phyloP scores from a whole-genome alignment of 352 stramenopile genomes.

The Pseudoperonospora humuli region DNA sequence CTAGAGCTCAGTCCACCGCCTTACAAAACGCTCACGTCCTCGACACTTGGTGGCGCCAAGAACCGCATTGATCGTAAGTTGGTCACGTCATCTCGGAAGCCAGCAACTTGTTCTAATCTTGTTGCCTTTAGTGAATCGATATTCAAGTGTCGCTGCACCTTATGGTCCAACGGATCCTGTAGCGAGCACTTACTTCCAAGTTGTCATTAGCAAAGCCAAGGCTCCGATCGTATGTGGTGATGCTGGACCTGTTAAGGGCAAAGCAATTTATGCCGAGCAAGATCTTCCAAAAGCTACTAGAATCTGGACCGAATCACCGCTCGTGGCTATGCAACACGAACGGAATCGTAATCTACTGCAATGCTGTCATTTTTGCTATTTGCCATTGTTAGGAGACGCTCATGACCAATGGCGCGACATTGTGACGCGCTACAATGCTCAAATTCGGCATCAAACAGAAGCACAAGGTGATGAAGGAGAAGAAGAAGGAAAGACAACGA shows the following conservation, averaged over 20 bases:
- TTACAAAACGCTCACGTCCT: slow-evolving; percentile 20
- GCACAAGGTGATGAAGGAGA: neutral
- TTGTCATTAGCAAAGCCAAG: slow-evolving; percentile 52
- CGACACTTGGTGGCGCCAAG: slow-evolving; percentile 10
- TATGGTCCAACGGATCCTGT: slow-evolving; percentile 42
- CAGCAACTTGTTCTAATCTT: neutral
- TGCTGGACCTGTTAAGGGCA: slow-evolving; percentile 55
- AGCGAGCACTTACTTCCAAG: slow-evolving; percentile 50
- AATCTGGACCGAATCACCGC: slow-evolving; percentile 66
- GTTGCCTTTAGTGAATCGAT: slow-evolving; percentile 21
- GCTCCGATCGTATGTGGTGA: slow-evolving; percentile 53
- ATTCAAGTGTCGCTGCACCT: slow-evolving; percentile 46
- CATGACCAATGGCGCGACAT: slow-evolving; percentile 40
- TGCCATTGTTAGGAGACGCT: slow-evolving; percentile 50
- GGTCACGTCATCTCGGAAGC: neutral
- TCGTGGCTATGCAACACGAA: slow-evolving; percentile 71
- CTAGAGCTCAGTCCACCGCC: slow-evolving; percentile 4
- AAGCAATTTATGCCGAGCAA: slow-evolving; percentile 56
- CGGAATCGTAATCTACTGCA: slow-evolving; percentile 28
- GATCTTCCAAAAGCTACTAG: slow-evolving; percentile 35
- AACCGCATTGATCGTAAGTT: slow-evolving; percentile 16
- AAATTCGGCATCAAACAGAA: slow-evolving; percentile 2
- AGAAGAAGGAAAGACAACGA: slow-evolving; percentile 1
- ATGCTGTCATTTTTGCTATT: slow-evolving; percentile 69
- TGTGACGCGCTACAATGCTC: slow-evolving; percentile 22